Base-by-base conservation (phyloP, 768 basidiomycete genomes). In the Suillus clintonianus region DNA sequence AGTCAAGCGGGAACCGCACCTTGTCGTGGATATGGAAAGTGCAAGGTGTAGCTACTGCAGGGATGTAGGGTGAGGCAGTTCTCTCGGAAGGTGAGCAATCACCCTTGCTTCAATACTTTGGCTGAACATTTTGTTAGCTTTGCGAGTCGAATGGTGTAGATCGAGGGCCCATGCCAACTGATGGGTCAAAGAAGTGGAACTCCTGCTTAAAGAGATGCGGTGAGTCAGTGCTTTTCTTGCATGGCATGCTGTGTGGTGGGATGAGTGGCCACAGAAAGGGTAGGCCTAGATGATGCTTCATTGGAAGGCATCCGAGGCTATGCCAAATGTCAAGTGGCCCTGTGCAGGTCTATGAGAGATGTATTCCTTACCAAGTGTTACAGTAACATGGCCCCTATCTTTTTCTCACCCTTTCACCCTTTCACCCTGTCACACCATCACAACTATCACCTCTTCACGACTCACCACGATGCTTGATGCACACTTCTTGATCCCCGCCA, bases 1-100 rank as follows among this genome's bases (percentile, higher is more conserved):
- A 36, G 42, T 43, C 19, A 1, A 43, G 42, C 42, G 42, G 42
- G 42, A 43, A 43, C 42, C 42, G 17, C 19, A 57, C 55, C 22
- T 57, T 57, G 19, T 57, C 34, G 1, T 57, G 55, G 55, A 57
- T 57, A 34, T 57, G 55, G 55, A 57, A 57, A 57, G 34, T 7
- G 34, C 22, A 22, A 22, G 27, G 55, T 36, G 41, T 57, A n/a
- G 53, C 55, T 57, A 41, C 22, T 43, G 42, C 55, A 36, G 34
- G 55, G 51, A 8, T 36, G 15, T 19, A 57, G 34, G 34, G 41
- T 57, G 34, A 57, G 22, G 55, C 24, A 36, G 36, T 34, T 14
- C 55, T 57, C 22, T 36, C 13, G 10, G 34, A 57, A 22, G 55
- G 55, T 57, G 41, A 57, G 55, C n/a, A 17, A 43, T 9, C 42